Conservation (phyloP, 352 stramenopile genomes). For the Nothophytophthora sp. region DNA sequence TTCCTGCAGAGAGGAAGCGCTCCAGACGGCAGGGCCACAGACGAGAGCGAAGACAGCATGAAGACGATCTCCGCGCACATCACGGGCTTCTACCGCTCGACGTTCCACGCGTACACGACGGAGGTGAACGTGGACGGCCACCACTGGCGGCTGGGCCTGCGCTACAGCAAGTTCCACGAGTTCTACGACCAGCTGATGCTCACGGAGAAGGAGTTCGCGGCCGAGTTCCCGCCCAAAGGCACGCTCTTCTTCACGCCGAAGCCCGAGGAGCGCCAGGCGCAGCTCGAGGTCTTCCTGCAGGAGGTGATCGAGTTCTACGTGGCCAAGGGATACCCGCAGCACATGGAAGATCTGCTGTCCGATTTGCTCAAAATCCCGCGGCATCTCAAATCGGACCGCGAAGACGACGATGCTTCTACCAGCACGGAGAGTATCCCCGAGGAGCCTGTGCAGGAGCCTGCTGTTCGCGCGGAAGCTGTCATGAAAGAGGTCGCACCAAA, state of each 20-base stretch:
- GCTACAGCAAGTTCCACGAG: slow-evolving; percentile 69
- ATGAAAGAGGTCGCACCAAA: neutral
- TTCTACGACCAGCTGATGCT: slow-evolving; percentile 55
- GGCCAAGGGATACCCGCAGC: slow-evolving; percentile 20
- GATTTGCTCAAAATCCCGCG: slow-evolving; percentile 56
- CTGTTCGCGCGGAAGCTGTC: slow-evolving; percentile 4
- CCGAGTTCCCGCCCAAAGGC: slow-evolving; percentile 66
- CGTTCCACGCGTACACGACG: slow-evolving; percentile 61
- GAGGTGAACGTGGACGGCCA: slow-evolving; percentile 43
- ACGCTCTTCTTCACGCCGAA: slow-evolving; percentile 65
- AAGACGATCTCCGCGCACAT: slow-evolving; percentile 43
- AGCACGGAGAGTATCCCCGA: slow-evolving; percentile 38
- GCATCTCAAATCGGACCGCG: slow-evolving; percentile 30
- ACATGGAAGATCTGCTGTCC: slow-evolving; percentile 47
- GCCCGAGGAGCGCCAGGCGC: slow-evolving; percentile 52
- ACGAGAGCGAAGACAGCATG: slow-evolving; percentile 12
- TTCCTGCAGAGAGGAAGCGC: neutral
- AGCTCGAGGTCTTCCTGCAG: slow-evolving; percentile 68
- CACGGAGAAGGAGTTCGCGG: slow-evolving; percentile 42
- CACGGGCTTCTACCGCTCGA: slow-evolving; percentile 44
- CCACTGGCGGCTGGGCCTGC: slow-evolving; percentile 48
- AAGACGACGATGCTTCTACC: slow-evolving; percentile 34
- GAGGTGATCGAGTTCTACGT: slow-evolving; percentile 43
- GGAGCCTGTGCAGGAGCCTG: slow-evolving; percentile 24
- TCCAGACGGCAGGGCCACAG: no score